Evolutionary conservation across 106 monocot species (phyloP), one percentile per base, ranked within the genome.

Genomic region (Dendrobium huoshanense): DNA sequence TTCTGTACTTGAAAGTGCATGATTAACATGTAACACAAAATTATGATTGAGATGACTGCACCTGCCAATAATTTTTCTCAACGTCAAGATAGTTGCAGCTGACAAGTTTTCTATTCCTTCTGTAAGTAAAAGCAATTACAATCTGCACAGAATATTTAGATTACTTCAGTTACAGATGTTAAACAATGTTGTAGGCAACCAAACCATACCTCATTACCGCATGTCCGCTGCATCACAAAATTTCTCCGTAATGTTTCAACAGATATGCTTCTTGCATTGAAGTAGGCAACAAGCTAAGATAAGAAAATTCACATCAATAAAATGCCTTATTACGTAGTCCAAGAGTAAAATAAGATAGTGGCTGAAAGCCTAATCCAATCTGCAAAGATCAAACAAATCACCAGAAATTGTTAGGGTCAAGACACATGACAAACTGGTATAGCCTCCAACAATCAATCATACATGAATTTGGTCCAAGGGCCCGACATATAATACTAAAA

Each of bases 81-180:
- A 88, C 73, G 74, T 79, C 84, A 45, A 92, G 79, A 79, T 97
- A 97, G 79, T 92, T 97, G 87, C 97, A 97, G 80, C 81, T 89
- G 67, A 97, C 85, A 82, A 97, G 91, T 68, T 29, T 76, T 79
- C 90, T 89, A 80, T 92, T 80, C 75, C 89, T 75, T 87, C 84
- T 92, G 40, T 94, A 97, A 29, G 97, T 85, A 82, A 97, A 94
- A 67, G 92, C 97, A 73, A 97, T 97, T 73, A 75, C 89, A 80
- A 90, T 83, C 94, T 97, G 85, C 5, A 84, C 45, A 87, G 7
- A 75, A 61, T 31, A 64, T 9, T 5, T 9, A 58, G 56, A 22
- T 2, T 81, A 77, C 25, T 22, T 25, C 47, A 15, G 49, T 67
- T 31, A 77, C n/a, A 79, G 17, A 22, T 48, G 80, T 48, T 13